Evolutionary conservation across 176 grass and related monocot species (phyloP).

Genomic region (Oryza glumipatula): DNA sequence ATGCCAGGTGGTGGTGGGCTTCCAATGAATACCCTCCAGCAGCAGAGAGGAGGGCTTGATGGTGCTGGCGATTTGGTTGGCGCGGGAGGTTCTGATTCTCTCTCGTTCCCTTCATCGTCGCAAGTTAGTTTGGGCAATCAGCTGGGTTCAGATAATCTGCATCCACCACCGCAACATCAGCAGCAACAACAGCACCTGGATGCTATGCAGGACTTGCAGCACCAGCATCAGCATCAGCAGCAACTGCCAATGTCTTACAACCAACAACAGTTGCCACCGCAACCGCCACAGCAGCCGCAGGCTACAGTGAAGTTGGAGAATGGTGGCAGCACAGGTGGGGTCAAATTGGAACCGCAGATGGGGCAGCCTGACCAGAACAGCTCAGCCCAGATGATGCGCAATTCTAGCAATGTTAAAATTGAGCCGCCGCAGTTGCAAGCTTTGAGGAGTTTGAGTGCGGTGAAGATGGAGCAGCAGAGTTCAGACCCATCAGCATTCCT

Average conservation of each 20-base stretch:
- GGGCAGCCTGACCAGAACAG: constrained; percentile 66
- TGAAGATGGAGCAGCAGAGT: constrained; percentile 79
- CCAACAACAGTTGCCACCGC: constrained; percentile 54
- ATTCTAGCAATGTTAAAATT: constrained; percentile 49
- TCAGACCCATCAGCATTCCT: constrained; percentile 69
- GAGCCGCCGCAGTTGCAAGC: constrained; percentile 78
- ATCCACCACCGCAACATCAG: constrained; percentile 50
- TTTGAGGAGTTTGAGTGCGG: constrained; percentile 75
- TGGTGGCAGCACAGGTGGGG: constrained; percentile 52
- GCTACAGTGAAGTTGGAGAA: constrained; percentile 76
- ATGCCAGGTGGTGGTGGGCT: constrained; percentile 44
- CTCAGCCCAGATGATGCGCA: constrained; percentile 49
- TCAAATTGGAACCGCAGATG: constrained; percentile 80
- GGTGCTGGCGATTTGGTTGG: constrained; percentile 45
- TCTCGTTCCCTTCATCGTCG: constrained; percentile 65
- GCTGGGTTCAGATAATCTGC: constrained; percentile 55
- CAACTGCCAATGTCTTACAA: constrained; percentile 67
- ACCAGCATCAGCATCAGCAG: constrained; percentile 39
- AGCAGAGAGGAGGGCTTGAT: constrained; percentile 60
- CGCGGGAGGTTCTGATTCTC: constrained; percentile 47
- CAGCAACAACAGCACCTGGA: constrained; percentile 61
- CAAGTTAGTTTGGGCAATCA: constrained; percentile 57
- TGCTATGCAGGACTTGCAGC: constrained; percentile 57
- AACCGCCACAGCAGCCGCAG: constrained; percentile 55
- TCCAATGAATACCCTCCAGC: constrained; percentile 54